phyloP scores from a whole-genome alignment of 805 yeast genomes.

The Cyberlindnera euphorbiae region DNA sequence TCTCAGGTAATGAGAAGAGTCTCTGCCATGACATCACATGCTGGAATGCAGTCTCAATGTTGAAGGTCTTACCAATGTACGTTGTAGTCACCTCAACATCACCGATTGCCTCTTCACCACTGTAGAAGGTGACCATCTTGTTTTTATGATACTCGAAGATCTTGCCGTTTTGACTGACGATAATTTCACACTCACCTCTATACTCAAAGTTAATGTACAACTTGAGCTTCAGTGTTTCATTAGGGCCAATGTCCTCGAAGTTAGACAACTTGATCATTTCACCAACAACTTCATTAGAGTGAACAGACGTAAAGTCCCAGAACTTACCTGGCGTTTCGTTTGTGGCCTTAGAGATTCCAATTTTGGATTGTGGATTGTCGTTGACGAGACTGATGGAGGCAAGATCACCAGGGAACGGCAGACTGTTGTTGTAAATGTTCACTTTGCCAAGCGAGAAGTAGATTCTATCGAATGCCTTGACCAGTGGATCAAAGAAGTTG shows the following conservation, averaged over 20 bases:
- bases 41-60: conserved; percentile 51
- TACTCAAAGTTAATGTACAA: conserved; percentile 60
- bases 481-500: conserved; percentile 59
- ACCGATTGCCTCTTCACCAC: conserved; percentile 34
- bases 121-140: conserved; percentile 41
- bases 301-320: conserved; percentile 75
- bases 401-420: conserved; percentile 28
- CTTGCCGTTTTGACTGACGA: conserved; percentile 41
- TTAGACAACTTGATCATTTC: conserved; percentile 66
- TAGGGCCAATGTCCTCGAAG: conserved; percentile 41
- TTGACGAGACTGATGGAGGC: conserved; percentile 46
- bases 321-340: conserved; percentile 45
- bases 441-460: conserved; percentile 56
- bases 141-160: conserved; percentile 45
- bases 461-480: conserved; percentile 53
- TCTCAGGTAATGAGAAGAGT: conserved; percentile 31
- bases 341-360: conserved; percentile 63
- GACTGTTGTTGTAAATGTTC: conserved; percentile 23
- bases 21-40: conserved; percentile 50
- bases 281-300: conserved; percentile 66
- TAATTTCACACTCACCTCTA: conserved; percentile 54
- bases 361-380: conserved; percentile 43
- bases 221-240: conserved; percentile 50
- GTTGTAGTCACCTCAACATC: conserved; percentile 51
- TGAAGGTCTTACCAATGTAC: conserved; percentile 65